Base-by-base conservation (phyloP, 805 yeast species). In the Candida yuanshanica region DNA sequence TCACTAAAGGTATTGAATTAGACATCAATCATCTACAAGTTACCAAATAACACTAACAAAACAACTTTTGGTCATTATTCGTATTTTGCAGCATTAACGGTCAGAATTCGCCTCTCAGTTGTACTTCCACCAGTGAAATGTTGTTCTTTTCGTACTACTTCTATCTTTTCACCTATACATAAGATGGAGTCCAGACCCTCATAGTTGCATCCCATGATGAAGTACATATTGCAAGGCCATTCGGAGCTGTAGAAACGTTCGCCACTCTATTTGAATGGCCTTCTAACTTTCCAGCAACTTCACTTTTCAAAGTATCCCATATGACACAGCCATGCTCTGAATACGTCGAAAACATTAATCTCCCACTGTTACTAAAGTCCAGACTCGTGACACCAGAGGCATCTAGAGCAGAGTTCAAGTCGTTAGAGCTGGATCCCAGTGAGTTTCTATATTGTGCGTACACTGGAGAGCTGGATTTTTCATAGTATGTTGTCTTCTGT, bases 201-300 rank as follows among this genome's bases (percentile, higher is more conserved):
- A 83, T 71, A 2, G 90, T 78, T 7, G 79, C 62, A 56, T 87
- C 95, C 84, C 95, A 82, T 1, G 91, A 82, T 1, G 85, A 82
- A 2, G 95, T 84, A 42, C 82, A 79, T 9, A 89, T 70, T 0
- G 83, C 89, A 18, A 75, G 56, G 0, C 96, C 96, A 60, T 87
- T 86, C 0, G 80, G 80, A 48, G 89, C 75, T 1, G 81, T 72
- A 29, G 69, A 65, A 3, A 89, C 82, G 50, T 77, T 77, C 38
- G 79, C 77, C 9, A 84, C 72, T 36, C 81, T 69, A 47, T 76
- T 77, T 10, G 64, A 55, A 51, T 85, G 93, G 0, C 84, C 86
- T 22, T 78, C 80, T 38, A 87, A 56, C 16, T 73, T 66, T 1
- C 87, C 89, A 7, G 86, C 75, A 13, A 83, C 63, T 41, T 76